Base-by-base conservation (phyloP, 2,329 filamentous ascomycete species). In the Ascochyta lentis region DNA sequence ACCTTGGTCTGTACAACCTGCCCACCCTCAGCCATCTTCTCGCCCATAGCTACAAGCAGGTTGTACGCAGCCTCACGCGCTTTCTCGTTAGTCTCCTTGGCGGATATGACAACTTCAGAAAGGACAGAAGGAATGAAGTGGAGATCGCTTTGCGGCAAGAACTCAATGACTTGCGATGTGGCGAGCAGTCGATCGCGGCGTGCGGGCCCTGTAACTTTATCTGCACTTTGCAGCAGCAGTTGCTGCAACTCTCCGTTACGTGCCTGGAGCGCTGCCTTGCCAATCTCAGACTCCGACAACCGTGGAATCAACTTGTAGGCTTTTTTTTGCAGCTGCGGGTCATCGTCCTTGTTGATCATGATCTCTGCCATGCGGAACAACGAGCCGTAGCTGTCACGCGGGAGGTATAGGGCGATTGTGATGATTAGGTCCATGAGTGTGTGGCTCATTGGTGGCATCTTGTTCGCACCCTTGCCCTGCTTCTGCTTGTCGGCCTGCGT, bases 251-350 rank as follows among this genome's bases (percentile, higher is more conserved):
- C 92, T 0, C 77, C 76, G 64, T 86, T 91, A 49, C 93, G 87
- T 69, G 93, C 88, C 60, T 83, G 77, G 2, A 99, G 83, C 3
- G 94, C 93, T n/a, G 81, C 78, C 64, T 85, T 86, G 41, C 95
- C 95, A 44, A 84, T 85, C 31, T 90, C 86, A 1, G 93, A 96
- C 61, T 91, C 89, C 1, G 91, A 89, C 37, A 99, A 84, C 50
- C 95, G 89, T 3, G 95, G 94, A 46, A 99, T 96, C 47, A 99
- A 85, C 80, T 98, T 98, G 81, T 99, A 99, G 0, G 95, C 94
- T 79, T 99, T 99, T 85, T 99, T 99, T 76, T 98, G 94, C 33
- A 99, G 81, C 75, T 98, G 94, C 9, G 94, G 90, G 71, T 98
- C 94, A 34, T 90, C 84, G 52, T 89, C 83, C 70, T 89, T 91